phyloP scores from a whole-genome alignment of 2,329 filamentous ascomycete genomes.

The Talaromyces sp. region DNA sequence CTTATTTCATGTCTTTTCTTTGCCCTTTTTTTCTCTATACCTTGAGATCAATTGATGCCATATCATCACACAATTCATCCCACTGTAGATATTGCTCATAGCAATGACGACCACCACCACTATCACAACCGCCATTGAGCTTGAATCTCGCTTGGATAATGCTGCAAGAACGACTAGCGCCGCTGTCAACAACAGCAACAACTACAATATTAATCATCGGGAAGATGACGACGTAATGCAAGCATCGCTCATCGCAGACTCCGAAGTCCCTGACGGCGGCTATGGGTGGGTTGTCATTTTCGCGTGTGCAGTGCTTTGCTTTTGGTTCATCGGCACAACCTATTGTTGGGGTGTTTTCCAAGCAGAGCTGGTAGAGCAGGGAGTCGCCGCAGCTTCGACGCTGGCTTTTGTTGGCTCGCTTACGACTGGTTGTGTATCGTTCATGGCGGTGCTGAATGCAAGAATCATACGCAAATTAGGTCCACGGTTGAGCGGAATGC shows the following conservation, averaged over 20 bases:
- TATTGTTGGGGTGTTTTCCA: slow-evolving; percentile 61
- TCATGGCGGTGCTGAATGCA: slow-evolving; percentile 50
- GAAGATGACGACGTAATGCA: slow-evolving; percentile 35
- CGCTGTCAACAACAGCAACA: not conserved
- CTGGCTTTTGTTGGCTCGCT: slow-evolving; percentile 57
- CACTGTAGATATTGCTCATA: not conserved
- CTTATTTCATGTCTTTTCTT: not conserved
- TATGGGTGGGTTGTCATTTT: slow-evolving; percentile 58
- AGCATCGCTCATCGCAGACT: slow-evolving; percentile 44
- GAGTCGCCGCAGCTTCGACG: slow-evolving; percentile 47
- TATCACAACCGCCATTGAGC: slow-evolving; percentile 14
- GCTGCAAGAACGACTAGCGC: slow-evolving; percentile 6
- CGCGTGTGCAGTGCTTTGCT: slow-evolving; percentile 48
- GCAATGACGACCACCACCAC: slow-evolving; percentile 3
- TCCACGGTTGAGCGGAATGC: slow-evolving; percentile 41
- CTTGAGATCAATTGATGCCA: not conserved
- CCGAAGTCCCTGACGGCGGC: slow-evolving; percentile 50
- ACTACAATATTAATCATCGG: not conserved
- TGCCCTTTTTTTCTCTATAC: not conserved
- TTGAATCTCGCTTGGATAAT: slow-evolving; percentile 9
- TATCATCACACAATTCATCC: not conserved
- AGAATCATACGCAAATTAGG: slow-evolving; percentile 50
- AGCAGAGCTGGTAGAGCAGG: slow-evolving; percentile 48
- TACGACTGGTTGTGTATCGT: slow-evolving; percentile 46
- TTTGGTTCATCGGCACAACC: slow-evolving; percentile 53